Percentiles rank a stretch among this genome's conserved stretches.
phyloP scores from a whole-genome alignment of 2,329 filamentous ascomycete genomes.

The Fusarium nanum region DNA sequence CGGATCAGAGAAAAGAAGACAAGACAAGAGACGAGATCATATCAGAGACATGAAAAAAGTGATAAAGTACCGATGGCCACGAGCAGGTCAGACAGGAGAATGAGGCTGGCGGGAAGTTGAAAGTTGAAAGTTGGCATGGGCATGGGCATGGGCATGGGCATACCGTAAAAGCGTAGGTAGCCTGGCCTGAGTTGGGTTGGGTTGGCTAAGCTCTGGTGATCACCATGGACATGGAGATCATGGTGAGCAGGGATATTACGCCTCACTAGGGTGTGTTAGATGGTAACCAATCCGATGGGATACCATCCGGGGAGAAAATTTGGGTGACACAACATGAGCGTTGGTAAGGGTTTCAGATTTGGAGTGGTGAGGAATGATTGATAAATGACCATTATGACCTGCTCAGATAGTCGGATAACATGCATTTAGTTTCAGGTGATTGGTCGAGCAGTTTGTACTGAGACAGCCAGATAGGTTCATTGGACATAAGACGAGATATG shows the following conservation, averaged over 20 bases:
- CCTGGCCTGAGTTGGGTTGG: neutral
- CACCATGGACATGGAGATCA: constrained; percentile 5
- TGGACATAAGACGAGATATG: constrained; percentile 7
- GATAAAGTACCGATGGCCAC: neutral
- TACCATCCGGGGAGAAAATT: constrained; percentile 7
- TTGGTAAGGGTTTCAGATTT: constrained; percentile 3
- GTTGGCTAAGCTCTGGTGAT: neutral
- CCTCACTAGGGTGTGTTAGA: constrained; percentile 12
- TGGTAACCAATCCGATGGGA: constrained; percentile 15
- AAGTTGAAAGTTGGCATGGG: neutral
- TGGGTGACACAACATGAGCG: constrained; percentile 4
- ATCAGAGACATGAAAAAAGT: neutral
- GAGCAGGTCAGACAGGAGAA: constrained; percentile 7
- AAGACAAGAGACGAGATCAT: neutral
- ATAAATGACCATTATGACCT: constrained; percentile 1
- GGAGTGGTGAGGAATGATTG: neutral
- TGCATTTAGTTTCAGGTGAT: constrained; percentile 20
- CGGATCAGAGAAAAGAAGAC: neutral
- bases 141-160: neutral
- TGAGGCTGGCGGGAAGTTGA: constrained; percentile 14
- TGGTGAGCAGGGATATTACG: constrained; percentile 19
- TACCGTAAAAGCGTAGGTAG: neutral
- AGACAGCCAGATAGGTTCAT: neutral
- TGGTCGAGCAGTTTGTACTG: neutral
- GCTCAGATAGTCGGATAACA: neutral